phyloP scores from a whole-genome alignment of 129 eudicot species.

The Centrapalus pauciflorus region DNA sequence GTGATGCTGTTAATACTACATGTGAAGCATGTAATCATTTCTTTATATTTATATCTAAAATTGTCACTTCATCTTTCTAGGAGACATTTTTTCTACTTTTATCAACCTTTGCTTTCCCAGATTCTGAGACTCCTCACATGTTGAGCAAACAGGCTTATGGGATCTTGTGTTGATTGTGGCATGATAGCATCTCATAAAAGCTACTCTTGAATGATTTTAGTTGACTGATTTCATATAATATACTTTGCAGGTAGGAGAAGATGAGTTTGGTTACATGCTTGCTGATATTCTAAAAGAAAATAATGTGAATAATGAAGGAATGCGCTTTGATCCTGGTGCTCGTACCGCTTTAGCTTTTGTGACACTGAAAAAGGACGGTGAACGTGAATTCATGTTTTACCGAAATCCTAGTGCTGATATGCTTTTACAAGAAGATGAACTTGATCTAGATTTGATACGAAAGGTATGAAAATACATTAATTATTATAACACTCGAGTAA shows the following conservation, averaged over 20 bases:
- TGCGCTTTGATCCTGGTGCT: conserved; percentile 99
- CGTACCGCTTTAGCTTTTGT: conserved; percentile 97
- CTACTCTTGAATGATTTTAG: not conserved
- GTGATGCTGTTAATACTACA: too few relatives aligned
- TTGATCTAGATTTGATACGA: conserved; percentile 67
- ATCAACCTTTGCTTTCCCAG: not conserved
- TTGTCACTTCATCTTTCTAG: not conserved
- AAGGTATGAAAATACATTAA: conserved; percentile 42
- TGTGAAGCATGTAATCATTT: not conserved
- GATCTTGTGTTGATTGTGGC: not conserved
- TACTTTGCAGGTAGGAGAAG: conserved; percentile 79
- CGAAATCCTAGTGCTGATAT: conserved; percentile 98
- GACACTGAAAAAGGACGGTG: conserved; percentile 75
- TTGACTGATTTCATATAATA: not conserved
- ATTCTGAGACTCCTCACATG: not conserved
- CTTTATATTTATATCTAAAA: not conserved
- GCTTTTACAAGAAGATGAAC: conserved; percentile 79
- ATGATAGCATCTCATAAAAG: too few relatives aligned
- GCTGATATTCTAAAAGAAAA: conserved; percentile 86
- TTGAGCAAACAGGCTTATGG: not conserved
- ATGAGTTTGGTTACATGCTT: conserved; percentile 98
- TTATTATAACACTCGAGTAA: not conserved
- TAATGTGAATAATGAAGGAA: conserved; percentile 82
- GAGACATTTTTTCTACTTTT: not conserved
- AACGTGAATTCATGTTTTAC: conserved; percentile 96